A percentile compares a stretch with the other conserved stretches of the same genome.
These are phyloP conservation scores for Hansenula sp. DNA, from an alignment of 1,139 yeast genomes.

Conservation along the genomic window DNA sequence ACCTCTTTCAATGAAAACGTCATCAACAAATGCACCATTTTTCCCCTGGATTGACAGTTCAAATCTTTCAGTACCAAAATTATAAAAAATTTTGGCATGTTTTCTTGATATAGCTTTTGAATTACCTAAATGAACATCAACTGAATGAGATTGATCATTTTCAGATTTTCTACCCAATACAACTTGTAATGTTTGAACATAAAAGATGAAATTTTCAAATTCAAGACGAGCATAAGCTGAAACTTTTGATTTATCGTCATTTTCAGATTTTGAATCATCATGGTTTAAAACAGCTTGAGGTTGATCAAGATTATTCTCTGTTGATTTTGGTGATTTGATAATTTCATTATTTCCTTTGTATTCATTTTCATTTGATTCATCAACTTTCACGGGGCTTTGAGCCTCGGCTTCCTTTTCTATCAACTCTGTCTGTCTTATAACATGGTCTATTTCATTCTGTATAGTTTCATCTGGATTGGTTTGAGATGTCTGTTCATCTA, in stretches of 20 bases:
- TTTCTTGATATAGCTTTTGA: conserved; percentile 89
- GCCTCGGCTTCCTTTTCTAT: neutral
- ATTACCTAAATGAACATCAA: conserved; percentile 88
- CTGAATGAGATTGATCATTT: conserved; percentile 59
- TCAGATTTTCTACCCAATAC: conserved; percentile 86
- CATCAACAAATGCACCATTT: conserved; percentile 95
- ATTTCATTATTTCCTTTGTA: neutral
- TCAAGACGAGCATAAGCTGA: conserved; percentile 94
- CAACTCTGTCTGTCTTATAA: neutral
- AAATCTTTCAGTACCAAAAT: conserved; percentile 90
- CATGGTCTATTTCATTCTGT: conserved; percentile 1
- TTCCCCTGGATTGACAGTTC: conserved; percentile 88
- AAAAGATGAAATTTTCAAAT: conserved; percentile 88
- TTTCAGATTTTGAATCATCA: neutral
- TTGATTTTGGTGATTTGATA: conserved; percentile 7
- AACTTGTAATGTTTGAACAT: conserved; percentile 93
- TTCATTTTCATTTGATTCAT: no score
- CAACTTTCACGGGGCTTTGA: neutral
- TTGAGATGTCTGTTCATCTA: neutral
- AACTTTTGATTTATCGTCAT: conserved; percentile 45
- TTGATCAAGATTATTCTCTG: neutral
- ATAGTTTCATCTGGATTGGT: conserved; percentile 6
- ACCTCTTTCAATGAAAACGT: conserved; percentile 81
- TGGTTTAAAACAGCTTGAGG: neutral
- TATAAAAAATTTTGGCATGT: conserved; percentile 93